Conservation (phyloP, 805 yeast genomes). For the Phaffomyces antillensis region DNA sequence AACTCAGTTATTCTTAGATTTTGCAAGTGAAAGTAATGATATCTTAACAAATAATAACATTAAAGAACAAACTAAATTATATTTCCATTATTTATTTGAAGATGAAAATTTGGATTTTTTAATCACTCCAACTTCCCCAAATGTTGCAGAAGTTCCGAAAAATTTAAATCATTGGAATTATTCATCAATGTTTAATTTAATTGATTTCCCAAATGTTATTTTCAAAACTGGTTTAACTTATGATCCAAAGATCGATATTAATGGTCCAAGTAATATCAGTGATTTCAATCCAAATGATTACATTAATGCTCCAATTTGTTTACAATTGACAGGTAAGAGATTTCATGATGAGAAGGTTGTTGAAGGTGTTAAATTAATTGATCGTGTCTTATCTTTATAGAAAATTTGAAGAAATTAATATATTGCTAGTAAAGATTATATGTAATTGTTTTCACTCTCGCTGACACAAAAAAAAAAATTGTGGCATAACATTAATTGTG, state of each 20-base stretch:
- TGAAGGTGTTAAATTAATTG: constrained; percentile 37
- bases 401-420: background rate
- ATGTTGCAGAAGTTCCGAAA: constrained; percentile 63
- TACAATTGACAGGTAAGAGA: constrained; percentile 43
- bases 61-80: constrained; percentile 53
- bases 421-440: too few relatives aligned
- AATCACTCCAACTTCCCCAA: constrained; percentile 57
- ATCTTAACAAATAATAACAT: constrained; percentile 49
- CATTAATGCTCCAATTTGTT: constrained; percentile 39
- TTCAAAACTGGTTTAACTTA: constrained; percentile 58
- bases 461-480: too few relatives aligned
- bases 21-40: constrained; percentile 51
- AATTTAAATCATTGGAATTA: constrained; percentile 72
- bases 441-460: too few relatives aligned
- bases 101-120: constrained; percentile 57
- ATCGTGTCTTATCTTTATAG: constrained; percentile 22
- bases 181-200: constrained; percentile 63
- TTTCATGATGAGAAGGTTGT: constrained; percentile 45
- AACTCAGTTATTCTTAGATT: constrained; percentile 54
- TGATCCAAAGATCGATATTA: constrained; percentile 46
- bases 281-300: constrained; percentile 24
- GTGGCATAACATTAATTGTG: too few relatives aligned
- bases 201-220: constrained; percentile 64
- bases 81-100: constrained; percentile 46
- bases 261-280: constrained; percentile 26